Percentiles rank a stretch among this genome's conserved stretches.
These are phyloP conservation scores for Fraxinus quadrangulata DNA, from an alignment of 257 asterid species.

Conservation along the genomic window DNA sequence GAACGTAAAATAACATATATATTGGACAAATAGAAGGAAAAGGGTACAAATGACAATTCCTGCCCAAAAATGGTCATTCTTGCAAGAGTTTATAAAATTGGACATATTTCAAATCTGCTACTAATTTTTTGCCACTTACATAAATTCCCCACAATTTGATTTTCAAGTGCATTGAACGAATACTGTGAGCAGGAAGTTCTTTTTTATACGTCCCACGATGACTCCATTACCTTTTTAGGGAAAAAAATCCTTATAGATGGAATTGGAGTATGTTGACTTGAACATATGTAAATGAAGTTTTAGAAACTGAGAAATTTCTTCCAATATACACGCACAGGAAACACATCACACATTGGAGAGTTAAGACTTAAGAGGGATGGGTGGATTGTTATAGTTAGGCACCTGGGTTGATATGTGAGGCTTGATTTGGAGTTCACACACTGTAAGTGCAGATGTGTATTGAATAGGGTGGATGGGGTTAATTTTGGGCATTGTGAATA, in stretches of 20 bases:
- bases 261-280: constrained; percentile 1
- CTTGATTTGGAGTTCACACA: neutral
- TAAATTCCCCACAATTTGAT: neutral
- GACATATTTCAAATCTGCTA: too few relatives aligned
- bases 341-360: neutral
- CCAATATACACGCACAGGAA: neutral
- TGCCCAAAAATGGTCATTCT: too few relatives aligned
- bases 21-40: too few relatives aligned
- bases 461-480: neutral
- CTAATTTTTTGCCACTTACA: too few relatives aligned
- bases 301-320: neutral
- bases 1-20: too few relatives aligned
- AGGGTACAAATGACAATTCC: too few relatives aligned
- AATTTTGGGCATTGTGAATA: neutral
- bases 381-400: neutral
- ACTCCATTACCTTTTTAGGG: constrained; percentile 1
- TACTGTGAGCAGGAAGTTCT: neutral
- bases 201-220: neutral
- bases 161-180: constrained; percentile 10
- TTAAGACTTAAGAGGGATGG: neutral
- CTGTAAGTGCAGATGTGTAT: neutral
- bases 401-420: neutral
- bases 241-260: neutral
- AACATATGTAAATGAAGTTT: neutral
- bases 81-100: too few relatives aligned